Evolutionary conservation across 2,329 filamentous ascomycete species (phyloP), one percentile per base, ranked within the genome.

Genomic region (Verticillium nonalfalfae): DNA sequence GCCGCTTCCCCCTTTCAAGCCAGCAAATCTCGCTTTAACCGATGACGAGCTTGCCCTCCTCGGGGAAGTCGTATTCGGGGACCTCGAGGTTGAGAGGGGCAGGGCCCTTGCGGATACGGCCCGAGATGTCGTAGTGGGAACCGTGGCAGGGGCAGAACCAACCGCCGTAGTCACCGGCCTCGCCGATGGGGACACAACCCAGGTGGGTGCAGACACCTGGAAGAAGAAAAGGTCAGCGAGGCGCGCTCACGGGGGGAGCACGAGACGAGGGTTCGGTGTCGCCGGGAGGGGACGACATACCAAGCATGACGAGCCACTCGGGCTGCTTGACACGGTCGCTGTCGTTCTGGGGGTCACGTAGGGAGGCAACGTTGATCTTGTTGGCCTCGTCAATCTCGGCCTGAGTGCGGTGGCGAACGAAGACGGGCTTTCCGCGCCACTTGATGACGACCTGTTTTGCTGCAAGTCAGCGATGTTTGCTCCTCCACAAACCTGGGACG

Each of bases 141-240:
- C 95, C 95, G 87, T 99, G 95, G 90, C 95, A 99, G 68, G 95
- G 95, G 85, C 95, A 99, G 90, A 99, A 99, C 95, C 95, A 99
- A 75, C 95, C 95, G 76, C 95, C 95, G 74, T 84, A 99, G 80
- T 99, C 96, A 78, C 95, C 95, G 67, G 95, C 92, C 84, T 99
- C 95, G 74, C 96, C 95, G 73, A 99, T 99, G 75, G 95, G 95
- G 70, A 99, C 95, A 86, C 95, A 99, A 81, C 95, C 95, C 75
- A 99, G 84, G 81, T 99, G 95, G 74, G 95, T 99, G 90, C 95
- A 99, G 79, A 99, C 94, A 81, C 93, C 91, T 94, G 60, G n/a
- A n/a, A n/a, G 34, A 35, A 45, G 4, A 57, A 36, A 35, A 56
- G 35, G 33, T 56, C 54, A 50, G 58, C 45, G 10, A 31, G 56